Evolutionary conservation across 129 eudicot genomes (phyloP).

Genomic region (Sambucus nigra): DNA sequence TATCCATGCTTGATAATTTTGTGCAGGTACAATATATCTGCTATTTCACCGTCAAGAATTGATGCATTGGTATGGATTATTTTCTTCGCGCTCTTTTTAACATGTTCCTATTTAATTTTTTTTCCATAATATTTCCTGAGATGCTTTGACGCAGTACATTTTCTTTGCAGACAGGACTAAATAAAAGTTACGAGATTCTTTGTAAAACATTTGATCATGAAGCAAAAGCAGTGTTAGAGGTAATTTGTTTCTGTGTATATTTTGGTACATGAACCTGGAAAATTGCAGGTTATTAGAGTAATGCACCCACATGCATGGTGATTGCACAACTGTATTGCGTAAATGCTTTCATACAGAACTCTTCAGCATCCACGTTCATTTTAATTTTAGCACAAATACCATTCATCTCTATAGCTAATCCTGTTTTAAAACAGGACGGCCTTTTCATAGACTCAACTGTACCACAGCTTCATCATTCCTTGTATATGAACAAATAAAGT

Average conservation of each 20-base stretch:
- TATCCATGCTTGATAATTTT: constrained; percentile 11
- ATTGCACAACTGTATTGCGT: too few relatives aligned
- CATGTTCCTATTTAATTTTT: neutral
- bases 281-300: neutral
- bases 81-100: neutral
- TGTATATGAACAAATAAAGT: too few relatives aligned
- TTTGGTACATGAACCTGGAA: neutral
- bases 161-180: constrained; percentile 46
- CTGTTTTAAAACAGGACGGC: too few relatives aligned
- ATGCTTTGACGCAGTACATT: neutral
- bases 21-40: constrained; percentile 64
- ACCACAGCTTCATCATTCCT: too few relatives aligned
- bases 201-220: constrained; percentile 68
- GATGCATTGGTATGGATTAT: constrained; percentile 49
- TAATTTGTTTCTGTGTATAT: constrained; percentile 11
- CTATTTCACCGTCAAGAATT: constrained; percentile 81
- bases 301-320: too few relatives aligned
- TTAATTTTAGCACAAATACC: too few relatives aligned
- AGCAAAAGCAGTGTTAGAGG: constrained; percentile 73
- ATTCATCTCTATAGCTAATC: too few relatives aligned
- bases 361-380: too few relatives aligned
- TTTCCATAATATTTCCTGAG: neutral
- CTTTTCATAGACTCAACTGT: too few relatives aligned
- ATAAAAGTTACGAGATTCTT: constrained; percentile 77
- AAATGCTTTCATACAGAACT: too few relatives aligned